Percentiles rank a stretch among this genome's conserved stretches.
Conservation (phyloP, 805 yeast species). For the Candida awuae region DNA sequence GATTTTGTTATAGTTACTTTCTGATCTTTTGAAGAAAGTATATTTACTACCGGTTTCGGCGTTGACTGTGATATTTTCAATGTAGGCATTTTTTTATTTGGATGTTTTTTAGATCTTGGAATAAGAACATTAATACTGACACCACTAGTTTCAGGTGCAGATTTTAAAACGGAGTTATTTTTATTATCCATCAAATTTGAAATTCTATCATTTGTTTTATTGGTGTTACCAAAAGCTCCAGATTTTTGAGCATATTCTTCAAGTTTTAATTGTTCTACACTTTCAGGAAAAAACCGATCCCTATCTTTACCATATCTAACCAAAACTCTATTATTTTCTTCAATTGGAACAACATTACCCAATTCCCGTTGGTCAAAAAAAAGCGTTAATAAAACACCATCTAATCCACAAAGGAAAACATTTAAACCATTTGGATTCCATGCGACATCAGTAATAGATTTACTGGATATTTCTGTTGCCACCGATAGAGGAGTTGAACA, state of each 20-base stretch:
- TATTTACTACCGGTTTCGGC: constrained; percentile 7
- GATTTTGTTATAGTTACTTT: constrained; percentile 60
- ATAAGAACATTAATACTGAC: constrained; percentile 22
- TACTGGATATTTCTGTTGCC: constrained; percentile 64
- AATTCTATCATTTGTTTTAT: constrained; percentile 24
- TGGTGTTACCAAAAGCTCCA: background rate
- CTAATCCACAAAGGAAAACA: constrained; percentile 72
- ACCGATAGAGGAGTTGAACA: constrained; percentile 71
- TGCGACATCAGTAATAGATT: constrained; percentile 78
- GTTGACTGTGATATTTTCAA: background rate
- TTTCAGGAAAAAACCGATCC: constrained; percentile 82
- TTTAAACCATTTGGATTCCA: constrained; percentile 81
- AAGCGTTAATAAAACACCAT: constrained; percentile 69
- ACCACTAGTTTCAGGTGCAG: background rate
- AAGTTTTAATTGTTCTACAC: constrained; percentile 64
- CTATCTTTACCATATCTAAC: constrained; percentile 83
- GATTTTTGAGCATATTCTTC: constrained; percentile 50
- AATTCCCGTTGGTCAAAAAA: constrained; percentile 56
- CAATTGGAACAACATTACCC: constrained; percentile 55
- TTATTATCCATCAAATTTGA: constrained; percentile 34
- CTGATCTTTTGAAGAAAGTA: constrained; percentile 27
- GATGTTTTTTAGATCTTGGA: constrained; percentile 28
- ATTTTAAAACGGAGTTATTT: background rate
- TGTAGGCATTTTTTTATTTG: constrained; percentile 21
- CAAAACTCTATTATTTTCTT: constrained; percentile 58